Evolutionary conservation across 75 land plant species (phyloP), one percentile per base, ranked within the genome.

Genomic region (Pinus tabuliformis): DNA sequence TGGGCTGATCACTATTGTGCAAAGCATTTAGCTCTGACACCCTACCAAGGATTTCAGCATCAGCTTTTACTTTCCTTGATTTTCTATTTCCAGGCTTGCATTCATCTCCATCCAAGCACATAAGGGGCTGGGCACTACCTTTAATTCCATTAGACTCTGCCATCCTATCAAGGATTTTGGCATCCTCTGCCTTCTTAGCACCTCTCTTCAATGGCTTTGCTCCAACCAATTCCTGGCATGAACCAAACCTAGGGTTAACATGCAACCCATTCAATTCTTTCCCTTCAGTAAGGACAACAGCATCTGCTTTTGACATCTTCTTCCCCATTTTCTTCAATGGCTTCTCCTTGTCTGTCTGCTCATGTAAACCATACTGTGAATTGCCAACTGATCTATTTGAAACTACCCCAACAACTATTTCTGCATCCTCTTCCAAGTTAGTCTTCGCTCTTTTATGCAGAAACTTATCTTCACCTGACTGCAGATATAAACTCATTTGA

Each of bases 1-100:
- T 22, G 66, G 73, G 54, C 42, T 60, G 26, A 57, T 83, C 59
- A 33, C 59, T 76, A 75, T 62, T 39, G 20, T 83, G 57, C 62
- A 57, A 28, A 5, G 11, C 73, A 83, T 75, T 82, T 63, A 20
- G 45, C 33, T 73, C 73, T 75, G 80, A 15, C 59, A 26, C 8
- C 33, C 36, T 39, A 49, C 21, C 62, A 57, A 76, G 28, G 15
- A 72, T 42, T n/a, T 17, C 22, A 7, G 58, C 57, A 59, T 80
- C 86, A 3, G 13, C 74, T 45, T 86, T 84, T 24, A 20, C 70
- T 78, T 86, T 91, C 65, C 79, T 68, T 37, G 77, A 76, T 86
- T 91, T 85, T 81, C 82, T 14, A 68, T 68, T 68, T 12, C 0
- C 20, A 18, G 72, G n/a, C 52, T 42, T 68, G 11, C 21, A 68